Evolutionary conservation across 2,329 filamentous ascomycete species (phyloP), one percentile per base, ranked within the genome.

Genomic region (Cladophialophora bantiana): DNA sequence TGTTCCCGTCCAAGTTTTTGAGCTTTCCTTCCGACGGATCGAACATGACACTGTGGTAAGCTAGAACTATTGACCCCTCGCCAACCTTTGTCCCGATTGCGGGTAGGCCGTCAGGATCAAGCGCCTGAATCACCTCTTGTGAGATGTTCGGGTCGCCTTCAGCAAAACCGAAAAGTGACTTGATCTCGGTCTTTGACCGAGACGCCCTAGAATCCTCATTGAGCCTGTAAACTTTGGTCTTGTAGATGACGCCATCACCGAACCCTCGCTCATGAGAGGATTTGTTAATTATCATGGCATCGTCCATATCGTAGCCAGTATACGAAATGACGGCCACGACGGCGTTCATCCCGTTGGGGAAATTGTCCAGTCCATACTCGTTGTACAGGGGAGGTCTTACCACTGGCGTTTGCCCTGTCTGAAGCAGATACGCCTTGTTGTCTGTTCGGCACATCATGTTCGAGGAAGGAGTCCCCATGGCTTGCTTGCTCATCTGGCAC

Each of bases 291-390:
- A 99, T 98, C 94, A 98, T 98, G 77, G 95, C 95, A 81, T 99
- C 95, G 84, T 99, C 95, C 95, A 99, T 99, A 85, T 99, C 95
- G 81, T 98, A 99, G 59, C 94, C 95, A 1, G 94, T 98, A 79
- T 99, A 99, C 0, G 94, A 97, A 70, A 99, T 97, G 78, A 99
- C 96, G 66, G 95, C 95, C 66, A 99, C 95, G 45, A 98, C 89
- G 7, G 93, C 93, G 75, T 99, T 99, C 75, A 89, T 94, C 34
- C 95, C 95, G 77, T 98, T 97, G 62, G 95, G 95, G 79, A 97
- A 99, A 80, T 98, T 98, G 82, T 99, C 95, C 68, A 98, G 89
- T 20, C 94, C 95, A 76, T 99, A 99, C 20, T 92, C 90, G 75
- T 97, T 98, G 81, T 99, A 94, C 53, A 98, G 85, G 36, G 94